Base-by-base conservation (phyloP, 768 basidiomycete genomes). In the Lyophyllum shimeji region DNA sequence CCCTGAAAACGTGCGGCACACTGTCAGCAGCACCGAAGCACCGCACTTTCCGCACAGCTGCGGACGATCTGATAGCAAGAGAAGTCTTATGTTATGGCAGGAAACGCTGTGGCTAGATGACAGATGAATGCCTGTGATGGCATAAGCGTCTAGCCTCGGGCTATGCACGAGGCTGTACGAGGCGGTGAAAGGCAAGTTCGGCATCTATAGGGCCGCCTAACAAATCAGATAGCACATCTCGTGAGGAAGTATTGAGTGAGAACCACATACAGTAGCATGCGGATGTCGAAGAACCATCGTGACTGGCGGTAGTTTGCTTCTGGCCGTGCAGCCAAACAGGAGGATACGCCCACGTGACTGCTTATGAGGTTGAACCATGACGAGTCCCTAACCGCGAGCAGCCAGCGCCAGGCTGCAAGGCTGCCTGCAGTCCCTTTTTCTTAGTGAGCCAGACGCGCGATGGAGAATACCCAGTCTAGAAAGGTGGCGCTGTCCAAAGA, bases 151-250 rank as follows among this genome's bases (percentile, higher is more conserved):
- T 29, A 29, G 9, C 29, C 5, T 29, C 5, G 5, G 29, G 29
- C 29, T n/a, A n/a, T n/a, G n/a, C n/a, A n/a, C n/a, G n/a, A n/a
- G n/a, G n/a, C n/a, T n/a, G n/a, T n/a, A n/a, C n/a, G n/a, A 62
- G 23, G 52, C 56, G 60, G 44, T 57, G 37, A 21, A 55, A 53
- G n/a, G 48, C 49, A 20, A 53, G 52, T 20, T 40, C 33, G 27
- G 55, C 52, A 45, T 50, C 53, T 23, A 57, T 17, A 25, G 46
- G 29, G n/a, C 52, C 34, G 6, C n/a, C 15, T 40, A 4, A n/a
- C 18, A 40, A 40, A 40, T 40, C 37, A 29, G 7, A 37, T 37
- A 17, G 8, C 7, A 13, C 8, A 37, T 13, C 3, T 9, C 4
- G 29, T 37, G 33, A 53, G 8, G 17, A 31, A 21, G 2, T 20